Evolutionary conservation across 495 filamentous ascomycete species (phyloP), one percentile per base, ranked within the genome.

Genomic region (Xylaria palmicola): DNA sequence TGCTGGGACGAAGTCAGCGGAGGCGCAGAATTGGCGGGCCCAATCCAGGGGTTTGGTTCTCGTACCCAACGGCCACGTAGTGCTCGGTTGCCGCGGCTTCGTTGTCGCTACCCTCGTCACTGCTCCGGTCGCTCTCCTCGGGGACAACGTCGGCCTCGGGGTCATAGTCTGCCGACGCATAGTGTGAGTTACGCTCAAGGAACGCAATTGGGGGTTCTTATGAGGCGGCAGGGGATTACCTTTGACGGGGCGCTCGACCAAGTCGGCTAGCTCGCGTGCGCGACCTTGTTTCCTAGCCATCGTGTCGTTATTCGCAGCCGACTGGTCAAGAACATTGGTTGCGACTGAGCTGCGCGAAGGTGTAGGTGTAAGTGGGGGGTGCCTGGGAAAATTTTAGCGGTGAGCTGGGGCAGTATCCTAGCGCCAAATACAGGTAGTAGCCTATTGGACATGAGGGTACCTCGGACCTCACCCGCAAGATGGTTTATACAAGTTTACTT

Each of bases 51-150:
- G n/a, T n/a, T n/a, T n/a, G n/a, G n/a, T 72, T 32, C 76, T 41
- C 67, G 8, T 81, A 93, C 89, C 89, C 88, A 67, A 97, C 89
- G 57, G 83, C 74, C 24, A 87, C 81, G 71, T 98, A 98, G 67
- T 98, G 93, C 62, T 94, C 93, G 15, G 91, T 86, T 19, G 68
- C 86, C 72, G 62, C 81, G 68, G 73, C 74, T 12, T 81, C 81
- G 65, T 86, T 72, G 26, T 71, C 79, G 37, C 76, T 77, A 6
- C 74, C 76, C 15, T 86, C 86, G 19, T 82, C 84, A 29, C 81
- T 84, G 64, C 82, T 87, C 22, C 78, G 78, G 49, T 75, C 71
- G 51, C 72, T 63, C 12, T 69, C 80, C 9, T 75, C 77, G 32
- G 72, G 79, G 24, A 71, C 79, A 17, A 81, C 84, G 50, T 87